Percentiles rank a stretch among this genome's conserved stretches.
Evolutionary conservation across 1,139 yeast species (phyloP).

Genomic region (Debaryomyces nepalensis): DNA sequence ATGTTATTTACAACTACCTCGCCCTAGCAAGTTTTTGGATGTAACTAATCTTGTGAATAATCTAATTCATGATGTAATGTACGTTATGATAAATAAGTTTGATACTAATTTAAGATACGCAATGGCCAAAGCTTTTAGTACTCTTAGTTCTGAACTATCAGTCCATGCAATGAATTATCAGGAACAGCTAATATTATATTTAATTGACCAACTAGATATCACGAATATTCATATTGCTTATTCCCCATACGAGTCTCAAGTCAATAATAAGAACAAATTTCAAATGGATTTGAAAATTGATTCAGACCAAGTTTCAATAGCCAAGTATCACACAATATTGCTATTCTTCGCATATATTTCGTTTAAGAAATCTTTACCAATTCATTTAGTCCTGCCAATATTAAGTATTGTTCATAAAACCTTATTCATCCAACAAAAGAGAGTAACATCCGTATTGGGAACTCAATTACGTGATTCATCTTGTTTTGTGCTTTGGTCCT

Average conservation of each 20-base stretch:
- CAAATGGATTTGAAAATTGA: constrained; percentile 22
- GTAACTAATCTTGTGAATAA: constrained; percentile 35
- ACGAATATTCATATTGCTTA: constrained; percentile 10
- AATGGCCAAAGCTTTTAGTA: constrained; percentile 41
- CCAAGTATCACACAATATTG: constrained; percentile 41
- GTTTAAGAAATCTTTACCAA: constrained; percentile 36
- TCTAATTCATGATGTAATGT: constrained; percentile 35
- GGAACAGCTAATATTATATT: constrained; percentile 33
- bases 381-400: constrained; percentile 26
- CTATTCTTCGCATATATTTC: constrained; percentile 42
- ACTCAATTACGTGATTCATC: constrained; percentile 81
- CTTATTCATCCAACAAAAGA: constrained; percentile 56
- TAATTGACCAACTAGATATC: constrained; percentile 32
- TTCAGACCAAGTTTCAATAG: constrained; percentile 27
- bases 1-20: constrained; percentile 19
- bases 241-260: constrained; percentile 10
- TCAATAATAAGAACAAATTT: constrained; percentile 1
- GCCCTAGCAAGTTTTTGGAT: constrained; percentile 18
- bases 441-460: constrained; percentile 58
- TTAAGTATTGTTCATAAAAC: constrained; percentile 48
- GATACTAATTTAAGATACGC: constrained; percentile 42
- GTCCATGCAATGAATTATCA: constrained; percentile 38
- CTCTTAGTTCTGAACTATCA: constrained; percentile 26
- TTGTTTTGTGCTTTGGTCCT: constrained; percentile 64
- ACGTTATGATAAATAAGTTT: constrained; percentile 27